These are phyloP conservation scores for Sclerospora graminicola DNA, from an alignment of 352 stramenopile species.

Conservation along the genomic window DNA sequence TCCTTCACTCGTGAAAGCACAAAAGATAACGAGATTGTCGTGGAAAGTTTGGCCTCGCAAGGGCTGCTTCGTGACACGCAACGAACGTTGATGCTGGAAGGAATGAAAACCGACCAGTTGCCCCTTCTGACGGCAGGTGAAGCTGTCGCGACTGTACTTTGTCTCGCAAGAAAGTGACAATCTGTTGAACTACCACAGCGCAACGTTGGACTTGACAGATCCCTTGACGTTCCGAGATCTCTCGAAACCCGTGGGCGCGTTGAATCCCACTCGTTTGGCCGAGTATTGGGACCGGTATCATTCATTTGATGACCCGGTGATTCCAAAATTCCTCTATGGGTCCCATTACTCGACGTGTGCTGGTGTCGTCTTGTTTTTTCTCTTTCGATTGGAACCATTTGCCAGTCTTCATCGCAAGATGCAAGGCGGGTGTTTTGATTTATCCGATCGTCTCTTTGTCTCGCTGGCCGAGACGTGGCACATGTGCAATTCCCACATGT, in stretches of 20 bases:
- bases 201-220: constrained; percentile 74
- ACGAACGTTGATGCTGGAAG: too few relatives aligned
- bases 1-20: too few relatives aligned
- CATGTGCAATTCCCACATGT: constrained; percentile 95
- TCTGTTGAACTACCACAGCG: constrained; percentile 73
- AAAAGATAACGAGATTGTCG: too few relatives aligned
- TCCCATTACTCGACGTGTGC: constrained; percentile 96
- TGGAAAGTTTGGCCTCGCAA: too few relatives aligned
- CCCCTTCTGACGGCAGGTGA: too few relatives aligned
- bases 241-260: constrained; percentile 95
- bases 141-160: too few relatives aligned
- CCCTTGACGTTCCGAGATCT: constrained; percentile 93
- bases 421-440: constrained; percentile 95
- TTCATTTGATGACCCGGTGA: constrained; percentile 82
- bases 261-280: constrained; percentile 89
- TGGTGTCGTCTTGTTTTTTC: constrained; percentile 97
- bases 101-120: too few relatives aligned
- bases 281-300: constrained; percentile 95
- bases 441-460: constrained; percentile 95
- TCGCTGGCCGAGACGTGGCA: constrained; percentile 94
- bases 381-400: constrained; percentile 98
- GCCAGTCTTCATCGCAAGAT: constrained; percentile 93
- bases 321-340: constrained; percentile 84
- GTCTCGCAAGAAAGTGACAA: too few relatives aligned
- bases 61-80: too few relatives aligned